Conservation (phyloP, 495 filamentous ascomycete species). For the Tuber magnatum region DNA sequence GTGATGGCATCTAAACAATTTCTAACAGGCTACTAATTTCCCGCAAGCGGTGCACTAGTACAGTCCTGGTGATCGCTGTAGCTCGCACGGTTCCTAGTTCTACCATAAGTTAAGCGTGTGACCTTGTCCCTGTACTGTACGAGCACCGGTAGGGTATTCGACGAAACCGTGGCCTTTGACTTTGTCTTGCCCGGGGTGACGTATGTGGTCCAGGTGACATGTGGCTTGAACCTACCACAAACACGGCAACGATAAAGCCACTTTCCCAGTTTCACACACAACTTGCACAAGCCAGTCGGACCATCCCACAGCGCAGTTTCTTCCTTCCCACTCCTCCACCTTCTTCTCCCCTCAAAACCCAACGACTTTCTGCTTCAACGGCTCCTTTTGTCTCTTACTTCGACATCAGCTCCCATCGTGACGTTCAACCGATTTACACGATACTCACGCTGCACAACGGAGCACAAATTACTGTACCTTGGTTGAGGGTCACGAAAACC, state of each 20-base stretch:
- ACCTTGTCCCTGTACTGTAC: neutral
- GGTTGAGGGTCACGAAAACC: slow-evolving; percentile 6
- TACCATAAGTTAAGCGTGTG: too few species aligned
- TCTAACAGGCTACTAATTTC: neutral
- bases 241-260: slow-evolving; percentile 6
- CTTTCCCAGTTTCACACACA: neutral
- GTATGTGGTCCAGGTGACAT: slow-evolving; percentile 15
- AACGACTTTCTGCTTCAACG: neutral
- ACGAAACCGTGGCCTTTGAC: neutral
- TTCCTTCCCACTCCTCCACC: neutral
- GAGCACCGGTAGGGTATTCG: neutral
- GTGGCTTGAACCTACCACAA: slow-evolving; percentile 16
- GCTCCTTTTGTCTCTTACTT: neutral
- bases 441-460: neutral
- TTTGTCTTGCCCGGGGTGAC: slow-evolving; percentile 2
- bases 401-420: neutral
- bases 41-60: neutral
- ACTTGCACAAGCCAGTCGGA: slow-evolving; percentile 1
- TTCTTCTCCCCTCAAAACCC: slow-evolving; percentile 5
- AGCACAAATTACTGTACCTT: slow-evolving; percentile 2
- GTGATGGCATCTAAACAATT: neutral
- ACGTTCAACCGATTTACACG: slow-evolving; percentile 4
- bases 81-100: too few species aligned
- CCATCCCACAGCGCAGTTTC: neutral
- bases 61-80: too few species aligned